These are phyloP conservation scores for Eudorina sp. DNA, from an alignment of 139 green algal genomes.

Conservation along the genomic window DNA sequence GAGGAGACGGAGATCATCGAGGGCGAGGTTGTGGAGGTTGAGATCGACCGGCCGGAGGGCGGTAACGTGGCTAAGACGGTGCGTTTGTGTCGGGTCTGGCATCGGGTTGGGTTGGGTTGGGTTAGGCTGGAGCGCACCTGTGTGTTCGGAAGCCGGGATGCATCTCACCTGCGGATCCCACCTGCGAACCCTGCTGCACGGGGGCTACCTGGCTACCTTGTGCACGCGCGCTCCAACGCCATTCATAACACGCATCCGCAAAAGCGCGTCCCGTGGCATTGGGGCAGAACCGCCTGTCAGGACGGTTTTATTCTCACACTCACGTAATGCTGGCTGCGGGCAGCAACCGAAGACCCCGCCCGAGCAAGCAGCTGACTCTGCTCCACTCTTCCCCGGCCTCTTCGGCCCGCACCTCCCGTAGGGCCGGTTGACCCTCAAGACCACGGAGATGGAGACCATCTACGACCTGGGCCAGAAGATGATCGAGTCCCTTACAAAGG, in stretches of 20 bases:
- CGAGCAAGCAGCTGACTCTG: too few relatives aligned
- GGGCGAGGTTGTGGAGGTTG: conserved; percentile 98
- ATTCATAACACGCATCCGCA: too few relatives aligned
- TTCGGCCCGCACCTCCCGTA: conserved; percentile 1
- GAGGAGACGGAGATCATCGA: conserved; percentile 99
- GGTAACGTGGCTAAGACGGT: conserved; percentile 86
- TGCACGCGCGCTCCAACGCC: too few relatives aligned
- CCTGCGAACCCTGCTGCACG: too few relatives aligned
- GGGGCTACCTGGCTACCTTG: too few relatives aligned
- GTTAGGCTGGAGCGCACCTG: background rate
- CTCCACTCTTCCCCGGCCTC: background rate
- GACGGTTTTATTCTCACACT: too few relatives aligned
- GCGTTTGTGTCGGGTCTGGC: background rate
- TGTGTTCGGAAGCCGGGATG: too few relatives aligned
- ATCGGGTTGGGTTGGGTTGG: background rate
- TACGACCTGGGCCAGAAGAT: conserved; percentile 98
- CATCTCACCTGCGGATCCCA: too few relatives aligned
- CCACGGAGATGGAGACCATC: conserved; percentile 99
- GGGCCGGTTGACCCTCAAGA: conserved; percentile 99
- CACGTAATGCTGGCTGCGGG: too few relatives aligned
- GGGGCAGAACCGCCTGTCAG: too few relatives aligned
- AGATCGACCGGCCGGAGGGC: conserved; percentile 92
- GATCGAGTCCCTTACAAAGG: conserved; percentile 91
- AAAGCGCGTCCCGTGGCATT: too few relatives aligned
- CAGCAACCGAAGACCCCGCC: too few relatives aligned